phyloP scores from a whole-genome alignment of 352 stramenopile genomes.

The Pythium chondricola region DNA sequence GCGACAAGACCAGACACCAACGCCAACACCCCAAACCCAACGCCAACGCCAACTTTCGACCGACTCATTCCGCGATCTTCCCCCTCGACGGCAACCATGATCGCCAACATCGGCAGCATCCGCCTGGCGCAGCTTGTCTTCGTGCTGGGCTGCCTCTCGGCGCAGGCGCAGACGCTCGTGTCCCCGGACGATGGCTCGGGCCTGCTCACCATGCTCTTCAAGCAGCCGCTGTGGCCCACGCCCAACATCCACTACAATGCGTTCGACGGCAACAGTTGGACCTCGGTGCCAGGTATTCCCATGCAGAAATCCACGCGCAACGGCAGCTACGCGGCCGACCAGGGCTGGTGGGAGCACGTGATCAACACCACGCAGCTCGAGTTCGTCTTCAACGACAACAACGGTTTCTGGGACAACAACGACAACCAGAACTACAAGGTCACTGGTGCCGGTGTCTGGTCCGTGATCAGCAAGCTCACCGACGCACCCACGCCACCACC shows the following conservation, averaged over 20 bases:
- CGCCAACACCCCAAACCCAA: no score
- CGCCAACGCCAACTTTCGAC: no score
- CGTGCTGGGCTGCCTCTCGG: conserved; percentile 12
- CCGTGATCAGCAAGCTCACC: conserved; percentile 30
- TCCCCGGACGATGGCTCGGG: conserved; percentile 20
- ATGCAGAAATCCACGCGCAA: conserved; percentile 15
- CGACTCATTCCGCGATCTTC: no score
- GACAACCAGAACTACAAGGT: conserved; percentile 34
- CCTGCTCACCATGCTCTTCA: conserved; percentile 18
- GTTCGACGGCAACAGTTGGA: conserved; percentile 18
- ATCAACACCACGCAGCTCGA: conserved; percentile 27
- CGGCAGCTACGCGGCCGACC: conserved; percentile 19
- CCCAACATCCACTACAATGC: conserved; percentile 26
- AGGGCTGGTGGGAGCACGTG: conserved; percentile 34
- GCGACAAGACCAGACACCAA: no score
- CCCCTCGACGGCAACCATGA: no score
- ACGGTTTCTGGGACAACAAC: conserved; percentile 42
- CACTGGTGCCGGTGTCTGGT: conserved; percentile 26
- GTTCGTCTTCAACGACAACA: conserved; percentile 47
- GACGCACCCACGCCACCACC: conserved; percentile 12
- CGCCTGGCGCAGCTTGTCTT: conserved; percentile 16
- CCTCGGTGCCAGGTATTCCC: conserved; percentile 15
- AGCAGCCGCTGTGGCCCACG: conserved; percentile 15
- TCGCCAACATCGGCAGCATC: conserved; percentile 15
- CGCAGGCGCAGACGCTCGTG: conserved; percentile 16